Conservation (phyloP, 2,329 filamentous ascomycete genomes). For the Ramularia endophylla region DNA sequence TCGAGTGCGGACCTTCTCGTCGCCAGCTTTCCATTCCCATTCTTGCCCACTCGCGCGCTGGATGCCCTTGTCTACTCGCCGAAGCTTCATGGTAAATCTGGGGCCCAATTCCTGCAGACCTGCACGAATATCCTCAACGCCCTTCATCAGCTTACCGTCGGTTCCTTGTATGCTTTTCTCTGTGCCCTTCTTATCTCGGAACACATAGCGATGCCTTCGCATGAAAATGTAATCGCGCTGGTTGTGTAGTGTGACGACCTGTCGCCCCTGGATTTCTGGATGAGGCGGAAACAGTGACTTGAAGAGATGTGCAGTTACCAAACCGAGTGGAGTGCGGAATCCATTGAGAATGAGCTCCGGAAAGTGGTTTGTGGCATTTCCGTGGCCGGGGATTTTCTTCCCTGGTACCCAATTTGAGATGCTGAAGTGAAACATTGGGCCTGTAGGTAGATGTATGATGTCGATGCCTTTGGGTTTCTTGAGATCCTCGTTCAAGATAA, state of each 20-base stretch:
- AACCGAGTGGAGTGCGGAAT: slow-evolving; percentile 86
- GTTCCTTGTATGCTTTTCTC: slow-evolving; percentile 80
- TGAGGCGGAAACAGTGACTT: slow-evolving; percentile 70
- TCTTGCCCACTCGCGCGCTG: slow-evolving; percentile 69
- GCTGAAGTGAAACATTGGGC: slow-evolving; percentile 88
- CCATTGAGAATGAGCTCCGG: slow-evolving; percentile 89
- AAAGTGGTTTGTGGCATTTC: slow-evolving; percentile 81
- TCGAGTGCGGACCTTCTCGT: slow-evolving; percentile 89
- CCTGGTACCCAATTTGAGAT: slow-evolving; percentile 89
- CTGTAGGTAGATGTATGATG: slow-evolving; percentile 73
- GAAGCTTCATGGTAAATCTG: slow-evolving; percentile 76
- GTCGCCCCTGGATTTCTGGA: slow-evolving; percentile 77
- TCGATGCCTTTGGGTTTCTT: slow-evolving; percentile 80
- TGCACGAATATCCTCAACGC: slow-evolving; percentile 77
- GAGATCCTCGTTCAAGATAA: slow-evolving; percentile 82
- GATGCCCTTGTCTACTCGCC: slow-evolving; percentile 86
- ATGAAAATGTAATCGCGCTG: slow-evolving; percentile 97
- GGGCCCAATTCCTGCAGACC: slow-evolving; percentile 89
- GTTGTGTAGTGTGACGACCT: slow-evolving; percentile 89
- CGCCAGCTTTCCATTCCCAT: slow-evolving; percentile 94
- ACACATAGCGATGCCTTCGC: slow-evolving; percentile 82
- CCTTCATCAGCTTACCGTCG: slow-evolving; percentile 77
- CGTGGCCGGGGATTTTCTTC: slow-evolving; percentile 82
- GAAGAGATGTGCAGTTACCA: slow-evolving; percentile 82
- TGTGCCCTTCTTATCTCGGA: slow-evolving; percentile 77